Percentiles rank a stretch among this genome's conserved stretches.
These are phyloP conservation scores for Henckelia pumila DNA, from an alignment of 257 asterid species.

Conservation along the genomic window DNA sequence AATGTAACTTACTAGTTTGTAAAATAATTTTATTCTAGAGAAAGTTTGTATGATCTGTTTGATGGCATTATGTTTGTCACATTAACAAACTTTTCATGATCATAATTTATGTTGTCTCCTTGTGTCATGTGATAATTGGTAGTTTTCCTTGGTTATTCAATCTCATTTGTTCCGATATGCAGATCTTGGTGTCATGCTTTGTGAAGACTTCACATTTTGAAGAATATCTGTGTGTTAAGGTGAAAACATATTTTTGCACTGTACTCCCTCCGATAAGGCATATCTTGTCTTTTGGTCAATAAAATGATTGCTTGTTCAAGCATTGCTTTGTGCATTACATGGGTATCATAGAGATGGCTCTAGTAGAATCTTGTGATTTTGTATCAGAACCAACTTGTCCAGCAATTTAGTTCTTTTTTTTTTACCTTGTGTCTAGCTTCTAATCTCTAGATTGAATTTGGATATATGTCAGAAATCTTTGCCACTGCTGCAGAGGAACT, in stretches of 20 bases:
- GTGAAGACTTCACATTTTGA: conserved; percentile 98
- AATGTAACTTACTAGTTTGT: neutral
- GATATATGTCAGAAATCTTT: neutral
- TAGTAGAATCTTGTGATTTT: neutral
- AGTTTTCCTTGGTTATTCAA: conserved; percentile 4
- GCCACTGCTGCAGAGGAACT: neutral
- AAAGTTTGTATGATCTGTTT: neutral
- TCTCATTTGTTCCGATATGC: conserved; percentile 28
- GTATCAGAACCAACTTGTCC: neutral
- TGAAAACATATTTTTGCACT: conserved; percentile 33
- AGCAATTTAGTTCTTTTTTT: no score
- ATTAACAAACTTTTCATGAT: conserved; percentile 12
- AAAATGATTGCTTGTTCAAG: neutral
- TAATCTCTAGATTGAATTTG: neutral
- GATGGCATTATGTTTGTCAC: neutral
- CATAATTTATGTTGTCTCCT: conserved; percentile 7
- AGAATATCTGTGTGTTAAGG: conserved; percentile 97
- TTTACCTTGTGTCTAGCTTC: neutral
- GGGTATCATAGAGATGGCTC: neutral
- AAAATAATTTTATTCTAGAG: neutral
- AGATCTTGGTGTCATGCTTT: conserved; percentile 93
- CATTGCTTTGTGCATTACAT: neutral
- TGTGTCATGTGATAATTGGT: conserved; percentile 12
- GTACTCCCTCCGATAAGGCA: neutral
- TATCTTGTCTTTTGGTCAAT: neutral